phyloP scores from a whole-genome alignment of 306 rosid genomes.

The Cicer cuneatum region DNA sequence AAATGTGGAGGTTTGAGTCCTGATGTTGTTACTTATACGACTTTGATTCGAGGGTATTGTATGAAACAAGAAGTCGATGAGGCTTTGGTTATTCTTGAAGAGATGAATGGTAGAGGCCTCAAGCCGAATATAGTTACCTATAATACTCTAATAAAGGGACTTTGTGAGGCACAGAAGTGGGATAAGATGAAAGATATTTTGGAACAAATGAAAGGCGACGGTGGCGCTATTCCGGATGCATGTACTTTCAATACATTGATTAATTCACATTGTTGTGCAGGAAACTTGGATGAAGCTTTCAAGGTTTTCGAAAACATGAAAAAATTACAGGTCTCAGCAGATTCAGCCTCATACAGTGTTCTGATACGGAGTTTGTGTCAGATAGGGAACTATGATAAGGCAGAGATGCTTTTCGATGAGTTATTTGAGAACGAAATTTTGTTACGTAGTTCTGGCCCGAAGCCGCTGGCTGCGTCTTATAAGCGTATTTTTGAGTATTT shows the following conservation, averaged over 20 bases:
- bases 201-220: conserved; percentile 51
- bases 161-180: conserved; percentile 65
- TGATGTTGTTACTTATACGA: conserved; percentile 78
- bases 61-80: conserved; percentile 63
- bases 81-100: conserved; percentile 74
- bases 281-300: conserved; percentile 71
- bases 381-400: conserved; percentile 57
- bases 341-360: conserved; percentile 83
- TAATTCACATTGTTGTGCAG: conserved; percentile 65
- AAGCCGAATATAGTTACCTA: conserved; percentile 67
- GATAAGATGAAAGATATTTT: conserved; percentile 66
- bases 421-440: conserved; percentile 62
- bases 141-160: conserved; percentile 80
- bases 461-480: conserved; percentile 82
- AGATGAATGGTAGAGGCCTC: conserved; percentile 67
- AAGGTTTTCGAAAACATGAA: conserved; percentile 68
- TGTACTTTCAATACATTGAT: conserved; percentile 81
- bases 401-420: conserved; percentile 76
- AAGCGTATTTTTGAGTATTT: conserved; percentile 69
- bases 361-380: conserved; percentile 70
- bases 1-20: conserved; percentile 67
- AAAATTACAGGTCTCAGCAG: conserved; percentile 57
- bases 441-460: conserved; percentile 60
- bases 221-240: conserved; percentile 62
- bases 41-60: conserved; percentile 81